Evolutionary conservation across 1,139 yeast genomes (phyloP), one percentile per base, ranked within the genome.

Genomic region (Wickerhamomyces sp.): DNA sequence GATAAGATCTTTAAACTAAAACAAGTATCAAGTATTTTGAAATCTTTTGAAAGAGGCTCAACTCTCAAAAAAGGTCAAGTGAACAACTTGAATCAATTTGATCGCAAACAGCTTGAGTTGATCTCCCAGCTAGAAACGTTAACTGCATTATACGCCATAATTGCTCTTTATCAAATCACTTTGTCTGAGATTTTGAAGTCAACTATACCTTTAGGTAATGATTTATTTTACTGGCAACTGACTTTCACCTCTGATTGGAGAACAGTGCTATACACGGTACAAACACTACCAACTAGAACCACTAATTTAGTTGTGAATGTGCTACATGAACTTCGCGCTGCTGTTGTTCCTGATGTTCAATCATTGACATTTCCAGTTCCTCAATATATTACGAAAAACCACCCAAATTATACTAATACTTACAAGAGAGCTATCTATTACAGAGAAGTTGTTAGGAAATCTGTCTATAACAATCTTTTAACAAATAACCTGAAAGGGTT

Each of bases 141-240:
- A 25, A 51, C 59, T 1, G 28, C 51, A 5, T 35, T 52, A 4
- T 63, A 62, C 39, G 44, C 60, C 3, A 35, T 58, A 2, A 40
- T 63, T 3, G 44, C 55, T 1, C 31, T 56, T 3, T 53, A 52
- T 31, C 55, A 58, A 22, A 37, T 49, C 3, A 31, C 62, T 7
- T 42, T 65, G n/a, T 47, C 49, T 1, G 46, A 49, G 7, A 50
- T 66, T 7, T 41, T 66, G 12, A 53, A 52, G 7, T 42, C 58
- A 5, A 43, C 59, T 5, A 51, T 59, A 21, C 65, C 65, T 33
- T 43, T 67, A 16, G 51, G 47, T 26, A 66, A 64, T 56, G 55
- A 50, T 59, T 56, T 42, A 14, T 43, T 29, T 33, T 63, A 28
- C 41, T 64, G 44, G 48, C 52, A 49, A n/a, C 15, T 39, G 5